phyloP scores from a whole-genome alignment of 805 yeast genomes.

The Suhomyces xylopsoci region DNA sequence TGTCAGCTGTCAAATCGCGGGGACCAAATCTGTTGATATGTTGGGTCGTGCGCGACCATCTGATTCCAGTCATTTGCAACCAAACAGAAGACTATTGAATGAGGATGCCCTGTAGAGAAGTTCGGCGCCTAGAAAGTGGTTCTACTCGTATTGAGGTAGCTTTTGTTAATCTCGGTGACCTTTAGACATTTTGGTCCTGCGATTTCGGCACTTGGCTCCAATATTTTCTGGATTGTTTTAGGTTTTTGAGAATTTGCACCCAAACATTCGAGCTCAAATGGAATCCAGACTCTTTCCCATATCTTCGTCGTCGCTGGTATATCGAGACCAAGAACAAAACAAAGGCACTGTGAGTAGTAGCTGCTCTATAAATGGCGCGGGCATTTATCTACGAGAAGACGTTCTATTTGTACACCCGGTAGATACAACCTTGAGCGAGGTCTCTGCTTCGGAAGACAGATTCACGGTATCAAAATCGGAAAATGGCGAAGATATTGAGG shows the following conservation, averaged over 20 bases:
- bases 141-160: background rate
- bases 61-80: background rate
- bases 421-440: background rate
- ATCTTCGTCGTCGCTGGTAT: conserved; percentile 17
- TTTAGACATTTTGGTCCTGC: background rate
- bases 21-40: background rate
- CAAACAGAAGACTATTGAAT: background rate
- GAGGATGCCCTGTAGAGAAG: background rate
- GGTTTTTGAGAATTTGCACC: background rate
- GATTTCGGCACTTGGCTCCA: background rate
- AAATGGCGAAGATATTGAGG: background rate
- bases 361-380: background rate
- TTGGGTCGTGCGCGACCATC: background rate
- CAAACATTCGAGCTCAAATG: background rate
- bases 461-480: background rate
- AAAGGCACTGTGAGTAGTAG: background rate
- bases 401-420: conserved; percentile 18
- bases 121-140: background rate
- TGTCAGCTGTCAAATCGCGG: background rate
- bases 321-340: conserved; percentile 2
- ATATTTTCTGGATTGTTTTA: background rate
- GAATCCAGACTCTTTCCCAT: conserved; percentile 16
- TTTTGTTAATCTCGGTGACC: background rate
- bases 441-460: background rate
- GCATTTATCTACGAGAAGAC: conserved; percentile 17